Base-by-base conservation (phyloP, 2,329 filamentous ascomycete species). In the Phialemoniopsis sp. region DNA sequence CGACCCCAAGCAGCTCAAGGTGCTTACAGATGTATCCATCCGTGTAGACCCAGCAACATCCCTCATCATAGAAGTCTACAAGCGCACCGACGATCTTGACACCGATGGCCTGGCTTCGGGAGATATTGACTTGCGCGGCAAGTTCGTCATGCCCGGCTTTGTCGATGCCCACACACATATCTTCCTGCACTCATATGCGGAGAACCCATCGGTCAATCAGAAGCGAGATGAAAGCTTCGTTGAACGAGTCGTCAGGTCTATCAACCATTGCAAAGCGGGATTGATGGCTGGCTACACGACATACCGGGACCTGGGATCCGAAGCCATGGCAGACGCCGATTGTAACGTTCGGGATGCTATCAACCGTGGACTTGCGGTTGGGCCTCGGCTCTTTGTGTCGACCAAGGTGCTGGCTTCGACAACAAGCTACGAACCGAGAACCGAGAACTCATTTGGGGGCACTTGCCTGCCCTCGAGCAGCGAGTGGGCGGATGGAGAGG, bases 271-370 rank as follows among this genome's bases (percentile, higher is more conserved):
- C 43, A 70, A 69, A 34, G 62, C 64, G 1, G 76, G 72, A 2
- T 60, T 82, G 9, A 56, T 73, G 14, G 73, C 76, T 0, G 78
- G 77, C 8, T 80, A 73, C 58, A 82, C 75, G 0, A 78, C 74
- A 3, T 78, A 77, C 52, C 63, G 75, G 32, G 75, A 79, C 51
- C 62, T 78, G 1, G 73, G 74, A 13, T 73, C 72, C 4, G 74
- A 79, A 48, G 65, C 66, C 1, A 62, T 77, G 43, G 58, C 62
- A 19, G 66, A 69, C 29, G 66, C 66, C 19, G 75, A 79, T 51
- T 64, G 66, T 31, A 67, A 67, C 39, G 54, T 79, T 4, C 64
- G 75, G 9, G 71, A 79, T 51, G 65, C 68, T 28, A 67, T 79
- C 48, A 73, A 73, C 44, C 68, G 74, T 7, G 74, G 73, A 5